phyloP scores from a whole-genome alignment of 2,329 filamentous ascomycete genomes.

The Calonectria multiphialidica region DNA sequence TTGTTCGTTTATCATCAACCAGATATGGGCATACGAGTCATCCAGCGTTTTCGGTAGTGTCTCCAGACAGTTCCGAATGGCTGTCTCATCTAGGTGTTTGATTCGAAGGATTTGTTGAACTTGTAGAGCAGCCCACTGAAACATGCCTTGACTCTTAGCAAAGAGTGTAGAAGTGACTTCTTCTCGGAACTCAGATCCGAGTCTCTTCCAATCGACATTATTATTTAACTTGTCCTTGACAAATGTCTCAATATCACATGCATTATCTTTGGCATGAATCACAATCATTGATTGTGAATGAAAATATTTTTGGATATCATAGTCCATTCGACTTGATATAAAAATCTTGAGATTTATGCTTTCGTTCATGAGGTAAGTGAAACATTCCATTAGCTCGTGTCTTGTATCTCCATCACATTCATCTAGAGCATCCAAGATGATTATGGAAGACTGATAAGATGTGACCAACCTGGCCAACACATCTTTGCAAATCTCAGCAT shows the following conservation, averaged over 20 bases:
- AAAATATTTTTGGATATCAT: neutral
- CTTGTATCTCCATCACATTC: neutral
- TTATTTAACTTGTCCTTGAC: neutral
- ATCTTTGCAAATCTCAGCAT: neutral
- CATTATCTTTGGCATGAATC: neutral
- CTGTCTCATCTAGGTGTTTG: neutral
- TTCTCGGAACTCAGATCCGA: neutral
- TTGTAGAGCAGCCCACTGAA: constrained; percentile 20
- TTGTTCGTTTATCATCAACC: neutral
- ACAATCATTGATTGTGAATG: neutral
- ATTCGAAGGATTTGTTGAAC: neutral
- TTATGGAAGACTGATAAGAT: neutral
- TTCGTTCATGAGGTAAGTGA: neutral
- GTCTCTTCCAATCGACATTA: neutral
- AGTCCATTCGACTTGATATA: neutral
- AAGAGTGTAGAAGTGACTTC: neutral
- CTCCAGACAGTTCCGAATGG: neutral
- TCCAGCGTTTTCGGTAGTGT: neutral
- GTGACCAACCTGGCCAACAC: neutral
- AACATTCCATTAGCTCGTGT: neutral
- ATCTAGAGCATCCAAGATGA: neutral
- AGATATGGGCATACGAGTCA: neutral
- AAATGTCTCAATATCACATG: neutral
- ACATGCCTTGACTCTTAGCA: constrained; percentile 18
- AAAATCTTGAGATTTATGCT: neutral